Percentiles rank a stretch among this genome's conserved stretches.
Conservation (phyloP, 257 asterid species). For the Leonotis leonurus region DNA sequence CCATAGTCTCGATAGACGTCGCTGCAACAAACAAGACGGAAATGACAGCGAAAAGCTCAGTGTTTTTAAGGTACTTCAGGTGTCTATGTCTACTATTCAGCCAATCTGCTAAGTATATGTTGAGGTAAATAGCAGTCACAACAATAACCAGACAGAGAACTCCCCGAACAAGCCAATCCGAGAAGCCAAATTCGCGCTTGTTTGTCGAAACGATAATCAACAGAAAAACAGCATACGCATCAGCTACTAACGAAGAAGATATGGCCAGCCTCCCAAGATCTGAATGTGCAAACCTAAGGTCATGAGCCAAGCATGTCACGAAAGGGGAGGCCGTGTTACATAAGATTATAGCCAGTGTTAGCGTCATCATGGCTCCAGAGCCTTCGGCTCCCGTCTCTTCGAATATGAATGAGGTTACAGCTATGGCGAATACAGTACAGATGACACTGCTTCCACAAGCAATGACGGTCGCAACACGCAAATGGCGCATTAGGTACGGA, state of each 20-base stretch:
- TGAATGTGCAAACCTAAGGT: constrained; percentile 70
- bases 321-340: constrained; percentile 86
- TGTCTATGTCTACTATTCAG: constrained; percentile 65
- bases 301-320: constrained; percentile 73
- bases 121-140: constrained; percentile 40
- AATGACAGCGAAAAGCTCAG: constrained; percentile 55
- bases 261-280: constrained; percentile 81
- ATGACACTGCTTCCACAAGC: constrained; percentile 55
- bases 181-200: constrained; percentile 6
- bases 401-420: constrained; percentile 56
- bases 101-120: constrained; percentile 52
- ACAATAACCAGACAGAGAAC: constrained; percentile 38
- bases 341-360: constrained; percentile 50
- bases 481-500: constrained; percentile 63
- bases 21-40: constrained; percentile 74
- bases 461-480: constrained; percentile 52
- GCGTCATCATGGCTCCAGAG: constrained; percentile 41
- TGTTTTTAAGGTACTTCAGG: constrained; percentile 67
- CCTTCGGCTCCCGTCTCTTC: constrained; percentile 55
- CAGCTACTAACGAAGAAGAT: constrained; percentile 68
- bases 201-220: constrained; percentile 45
- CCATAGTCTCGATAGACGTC: constrained; percentile 59
- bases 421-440: constrained; percentile 67
- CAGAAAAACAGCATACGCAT: constrained; percentile 57
- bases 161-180: constrained; percentile 35